Evolutionary conservation across 202 grass and related monocot genomes (phyloP).

Genomic region (Elaeis oleifera): DNA sequence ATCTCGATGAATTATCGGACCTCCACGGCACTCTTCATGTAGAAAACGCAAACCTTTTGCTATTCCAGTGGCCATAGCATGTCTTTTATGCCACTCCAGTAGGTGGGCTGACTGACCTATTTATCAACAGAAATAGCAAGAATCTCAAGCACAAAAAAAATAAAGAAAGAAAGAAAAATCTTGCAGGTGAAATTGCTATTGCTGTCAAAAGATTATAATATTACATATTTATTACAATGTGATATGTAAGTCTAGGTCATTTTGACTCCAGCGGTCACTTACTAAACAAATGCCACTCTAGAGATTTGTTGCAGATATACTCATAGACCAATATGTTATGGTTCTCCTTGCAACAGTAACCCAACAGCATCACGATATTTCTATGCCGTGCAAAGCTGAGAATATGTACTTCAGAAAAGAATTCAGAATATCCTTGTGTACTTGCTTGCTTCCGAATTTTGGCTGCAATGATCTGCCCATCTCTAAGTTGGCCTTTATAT

Average conservation of each 20-base stretch:
- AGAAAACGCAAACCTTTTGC: conserved; percentile 61
- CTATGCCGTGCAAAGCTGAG: conserved; percentile 59
- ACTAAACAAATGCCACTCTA: conserved; percentile 71
- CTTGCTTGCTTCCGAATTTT: conserved; percentile 58
- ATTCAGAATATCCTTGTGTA: conserved; percentile 54
- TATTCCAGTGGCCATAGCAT: conserved; percentile 58
- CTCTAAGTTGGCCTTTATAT: conserved; percentile 60
- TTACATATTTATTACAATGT: too few species aligned
- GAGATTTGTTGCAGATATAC: conserved; percentile 71
- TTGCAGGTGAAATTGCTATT: background rate
- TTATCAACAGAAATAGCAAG: conserved; percentile 15
- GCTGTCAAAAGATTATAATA: too few species aligned
- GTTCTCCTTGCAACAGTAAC: conserved; percentile 72
- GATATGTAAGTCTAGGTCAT: background rate
- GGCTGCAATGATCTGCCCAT: conserved; percentile 59
- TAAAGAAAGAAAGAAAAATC: background rate
- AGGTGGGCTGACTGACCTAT: conserved; percentile 37
- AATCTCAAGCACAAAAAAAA: background rate
- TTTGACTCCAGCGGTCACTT: conserved; percentile 9
- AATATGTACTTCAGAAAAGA: conserved; percentile 71
- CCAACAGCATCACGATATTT: conserved; percentile 64
- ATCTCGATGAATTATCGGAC: conserved; percentile 69
- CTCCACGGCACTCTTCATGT: conserved; percentile 55
- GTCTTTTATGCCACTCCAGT: conserved; percentile 66
- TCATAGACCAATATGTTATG: conserved; percentile 61